These are phyloP conservation scores for Athelia sp. DNA, from an alignment of 1,284 basidiomycete species.

Conservation along the genomic window DNA sequence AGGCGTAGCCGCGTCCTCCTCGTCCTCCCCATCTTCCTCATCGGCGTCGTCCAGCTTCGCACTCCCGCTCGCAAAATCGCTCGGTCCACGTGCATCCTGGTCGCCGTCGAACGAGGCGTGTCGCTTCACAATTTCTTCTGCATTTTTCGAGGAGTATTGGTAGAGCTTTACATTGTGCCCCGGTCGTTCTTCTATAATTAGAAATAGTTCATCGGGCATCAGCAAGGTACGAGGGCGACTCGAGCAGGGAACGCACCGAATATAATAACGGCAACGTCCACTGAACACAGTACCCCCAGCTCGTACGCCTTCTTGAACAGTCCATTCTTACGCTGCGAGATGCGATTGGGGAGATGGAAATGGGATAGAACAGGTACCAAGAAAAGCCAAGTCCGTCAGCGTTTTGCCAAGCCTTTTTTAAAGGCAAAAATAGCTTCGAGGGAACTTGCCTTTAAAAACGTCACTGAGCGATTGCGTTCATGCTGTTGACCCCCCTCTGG, in stretches of 20 bases:
- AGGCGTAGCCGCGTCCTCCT: slow-evolving; percentile 17
- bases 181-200: slow-evolving; percentile 35
- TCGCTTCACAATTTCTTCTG: slow-evolving; percentile 43
- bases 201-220: slow-evolving; percentile 17
- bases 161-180: slow-evolving; percentile 53
- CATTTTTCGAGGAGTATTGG: slow-evolving; percentile 54
- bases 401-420: slow-evolving; percentile 34
- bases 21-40: slow-evolving; percentile 34
- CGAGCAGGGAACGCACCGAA: slow-evolving; percentile 36
- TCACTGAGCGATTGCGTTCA: slow-evolving; percentile 87
- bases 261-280: slow-evolving; percentile 58
- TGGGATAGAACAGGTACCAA: too few species aligned
- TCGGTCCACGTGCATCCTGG: slow-evolving; percentile 42
- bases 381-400: too few species aligned
- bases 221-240: not conserved
- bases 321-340: slow-evolving; percentile 72
- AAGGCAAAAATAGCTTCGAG: slow-evolving; percentile 49
- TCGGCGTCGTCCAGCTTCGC: slow-evolving; percentile 34
- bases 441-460: slow-evolving; percentile 76
- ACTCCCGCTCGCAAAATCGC: slow-evolving; percentile 38
- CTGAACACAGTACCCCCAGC: slow-evolving; percentile 68
- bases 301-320: slow-evolving; percentile 91
- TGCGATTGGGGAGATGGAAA: slow-evolving; percentile 5
- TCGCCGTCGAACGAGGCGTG: slow-evolving; percentile 53
- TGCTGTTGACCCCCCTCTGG: slow-evolving; percentile 41